Evolutionary conservation across 2,329 filamentous ascomycete genomes (phyloP).

Genomic region (Alternaria dauci): DNA sequence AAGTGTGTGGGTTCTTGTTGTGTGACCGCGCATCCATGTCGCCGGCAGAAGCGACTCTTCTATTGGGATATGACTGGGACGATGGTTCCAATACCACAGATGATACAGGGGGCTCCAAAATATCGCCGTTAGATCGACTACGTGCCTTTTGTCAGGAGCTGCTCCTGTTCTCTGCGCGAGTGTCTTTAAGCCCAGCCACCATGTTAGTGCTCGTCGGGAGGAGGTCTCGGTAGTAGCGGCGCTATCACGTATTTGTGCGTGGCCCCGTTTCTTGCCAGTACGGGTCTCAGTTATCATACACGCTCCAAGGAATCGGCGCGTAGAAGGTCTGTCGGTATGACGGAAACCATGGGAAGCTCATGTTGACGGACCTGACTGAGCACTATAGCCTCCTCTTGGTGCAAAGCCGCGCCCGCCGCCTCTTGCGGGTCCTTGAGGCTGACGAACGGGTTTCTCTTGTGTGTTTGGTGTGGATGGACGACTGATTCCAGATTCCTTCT

Average conservation of each 20-base stretch:
- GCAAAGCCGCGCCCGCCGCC: conserved; percentile 81
- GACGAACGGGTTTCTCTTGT: conserved; percentile 74
- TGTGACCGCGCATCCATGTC: not conserved
- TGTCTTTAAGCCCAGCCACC: not conserved
- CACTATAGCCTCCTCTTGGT: conserved; percentile 61
- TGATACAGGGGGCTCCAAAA: not conserved
- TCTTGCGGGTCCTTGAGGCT: conserved; percentile 78
- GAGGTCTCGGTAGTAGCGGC: not conserved
- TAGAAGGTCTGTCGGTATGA: not conserved
- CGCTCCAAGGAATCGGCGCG: not conserved
- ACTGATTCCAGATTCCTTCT: conserved; percentile 56
- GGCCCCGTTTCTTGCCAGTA: not conserved
- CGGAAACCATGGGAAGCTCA: conserved; percentile 7
- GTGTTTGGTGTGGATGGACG: conserved; percentile 64
- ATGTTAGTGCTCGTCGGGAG: not conserved
- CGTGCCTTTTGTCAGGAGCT: not conserved
- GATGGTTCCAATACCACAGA: not conserved
- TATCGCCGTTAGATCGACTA: not conserved
- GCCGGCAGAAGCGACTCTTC: not conserved
- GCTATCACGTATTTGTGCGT: not conserved
- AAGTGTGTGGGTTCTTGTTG: not conserved
- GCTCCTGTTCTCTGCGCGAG: not conserved
- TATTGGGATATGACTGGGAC: not conserved
- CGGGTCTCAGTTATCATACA: not conserved
- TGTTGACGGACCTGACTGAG: conserved; percentile 29